Conservation (phyloP, 75 land plant species). For the Chamaecyparis obtusa region DNA sequence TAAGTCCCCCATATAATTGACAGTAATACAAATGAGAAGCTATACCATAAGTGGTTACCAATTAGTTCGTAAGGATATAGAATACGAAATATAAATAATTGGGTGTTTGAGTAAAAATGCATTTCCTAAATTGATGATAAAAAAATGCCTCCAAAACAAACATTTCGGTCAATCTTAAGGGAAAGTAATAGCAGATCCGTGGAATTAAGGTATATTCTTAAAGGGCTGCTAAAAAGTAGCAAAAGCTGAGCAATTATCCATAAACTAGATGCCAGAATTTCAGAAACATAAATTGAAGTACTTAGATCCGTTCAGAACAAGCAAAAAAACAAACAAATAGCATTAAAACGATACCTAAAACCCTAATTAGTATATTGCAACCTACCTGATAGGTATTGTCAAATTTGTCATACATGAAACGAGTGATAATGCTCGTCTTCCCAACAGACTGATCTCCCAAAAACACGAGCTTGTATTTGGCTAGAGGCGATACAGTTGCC, state of each 20-base stretch:
- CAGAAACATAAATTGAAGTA: not conserved
- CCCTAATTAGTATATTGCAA: not conserved
- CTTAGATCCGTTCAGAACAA: not conserved
- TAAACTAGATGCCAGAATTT: not conserved
- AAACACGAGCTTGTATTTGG: conserved; percentile 67
- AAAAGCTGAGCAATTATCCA: not conserved
- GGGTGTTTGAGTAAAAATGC: not conserved
- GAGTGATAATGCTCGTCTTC: conserved; percentile 61
- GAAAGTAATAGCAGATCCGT: not conserved
- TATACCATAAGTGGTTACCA: not conserved
- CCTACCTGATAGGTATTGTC: conserved; percentile 52
- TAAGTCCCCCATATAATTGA: not conserved
- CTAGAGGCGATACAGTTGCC: conserved; percentile 57
- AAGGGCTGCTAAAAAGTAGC: not conserved
- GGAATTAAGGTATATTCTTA: not conserved
- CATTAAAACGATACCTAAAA: not conserved
- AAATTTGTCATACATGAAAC: conserved; percentile 59
- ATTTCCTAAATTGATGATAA: not conserved
- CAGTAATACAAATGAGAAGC: not conserved
- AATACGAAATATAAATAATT: not conserved
- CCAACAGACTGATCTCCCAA: conserved; percentile 68
- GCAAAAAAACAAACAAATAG: not conserved
- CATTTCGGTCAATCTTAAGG: not conserved
- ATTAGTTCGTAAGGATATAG: not conserved
- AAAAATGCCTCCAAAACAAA: not conserved